phyloP scores from a whole-genome alignment of 768 basidiomycete species.

The Fibroporia radiculosa region DNA sequence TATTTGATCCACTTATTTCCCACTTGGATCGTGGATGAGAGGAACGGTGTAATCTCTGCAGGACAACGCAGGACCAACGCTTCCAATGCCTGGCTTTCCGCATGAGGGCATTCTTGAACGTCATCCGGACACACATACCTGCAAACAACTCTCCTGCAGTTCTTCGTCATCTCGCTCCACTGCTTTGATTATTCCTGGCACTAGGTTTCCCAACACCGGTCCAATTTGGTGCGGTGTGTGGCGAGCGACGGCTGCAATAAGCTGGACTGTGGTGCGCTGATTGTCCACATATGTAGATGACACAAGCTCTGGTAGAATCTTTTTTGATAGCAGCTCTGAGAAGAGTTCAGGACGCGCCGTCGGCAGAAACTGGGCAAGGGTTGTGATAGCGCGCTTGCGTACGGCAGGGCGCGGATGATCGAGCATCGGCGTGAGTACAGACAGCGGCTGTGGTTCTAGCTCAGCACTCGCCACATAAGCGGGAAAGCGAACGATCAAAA shows the following conservation, averaged over 20 bases:
- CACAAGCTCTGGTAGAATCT: constrained; percentile 53
- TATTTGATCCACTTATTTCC: constrained; percentile 81
- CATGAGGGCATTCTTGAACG: neutral
- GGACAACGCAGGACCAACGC: constrained; percentile 79
- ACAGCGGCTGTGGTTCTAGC: constrained; percentile 51
- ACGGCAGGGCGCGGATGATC: constrained; percentile 77
- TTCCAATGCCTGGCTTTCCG: constrained; percentile 64
- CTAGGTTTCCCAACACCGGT: constrained; percentile 49
- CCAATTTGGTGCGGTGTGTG: constrained; percentile 64
- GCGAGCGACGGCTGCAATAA: constrained; percentile 74
- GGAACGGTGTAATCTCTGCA: constrained; percentile 67
- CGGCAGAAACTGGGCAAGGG: constrained; percentile 77
- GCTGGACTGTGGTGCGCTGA: constrained; percentile 70
- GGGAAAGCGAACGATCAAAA: constrained; percentile 82
- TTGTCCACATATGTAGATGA: constrained; percentile 50
- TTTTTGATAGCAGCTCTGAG: constrained; percentile 45
- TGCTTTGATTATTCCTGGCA: constrained; percentile 65
- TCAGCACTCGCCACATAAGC: constrained; percentile 48
- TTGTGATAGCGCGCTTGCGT: constrained; percentile 86
- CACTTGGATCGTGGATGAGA: constrained; percentile 58
- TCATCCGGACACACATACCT: constrained; percentile 33
- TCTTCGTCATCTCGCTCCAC: constrained; percentile 77
- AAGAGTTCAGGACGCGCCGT: constrained; percentile 60
- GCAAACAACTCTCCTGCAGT: constrained; percentile 69
- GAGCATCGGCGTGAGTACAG: constrained; percentile 63